Evolutionary conservation across 2,329 filamentous ascomycete genomes (phyloP).

Genomic region (Didymellaceae sp.): DNA sequence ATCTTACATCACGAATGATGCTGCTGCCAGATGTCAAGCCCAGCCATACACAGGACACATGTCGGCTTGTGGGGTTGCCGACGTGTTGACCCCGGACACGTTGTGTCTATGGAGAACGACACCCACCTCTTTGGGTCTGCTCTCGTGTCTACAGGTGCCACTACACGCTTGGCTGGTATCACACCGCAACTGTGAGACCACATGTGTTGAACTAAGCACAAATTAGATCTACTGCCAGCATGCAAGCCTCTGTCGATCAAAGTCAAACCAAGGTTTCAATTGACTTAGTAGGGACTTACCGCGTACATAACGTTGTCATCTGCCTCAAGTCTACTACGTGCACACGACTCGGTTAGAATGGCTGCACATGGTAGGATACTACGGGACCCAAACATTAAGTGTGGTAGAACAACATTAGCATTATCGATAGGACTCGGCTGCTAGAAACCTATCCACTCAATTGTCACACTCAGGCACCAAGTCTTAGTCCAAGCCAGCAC

Average conservation of each 20-base stretch:
- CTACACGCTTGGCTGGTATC: neutral
- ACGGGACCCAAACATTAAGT: slow-evolving; percentile 64
- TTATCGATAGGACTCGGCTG: slow-evolving; percentile 30
- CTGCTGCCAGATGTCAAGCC: slow-evolving; percentile 10
- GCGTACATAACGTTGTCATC: neutral
- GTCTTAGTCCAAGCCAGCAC: slow-evolving; percentile 6
- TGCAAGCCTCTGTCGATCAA: slow-evolving; percentile 7
- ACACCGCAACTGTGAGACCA: slow-evolving; percentile 4
- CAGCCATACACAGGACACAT: neutral
- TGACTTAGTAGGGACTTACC: neutral
- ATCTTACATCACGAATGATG: slow-evolving; percentile 10
- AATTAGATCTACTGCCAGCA: slow-evolving; percentile 12
- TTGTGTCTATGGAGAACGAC: slow-evolving; percentile 5
- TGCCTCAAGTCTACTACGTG: slow-evolving; percentile 56
- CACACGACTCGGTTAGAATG: slow-evolving; percentile 80
- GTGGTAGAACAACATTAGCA: slow-evolving; percentile 82
- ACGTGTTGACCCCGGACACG: slow-evolving; percentile 8
- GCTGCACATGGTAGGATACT: slow-evolving; percentile 57
- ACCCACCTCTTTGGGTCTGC: slow-evolving; percentile 9
- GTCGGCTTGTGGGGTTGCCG: slow-evolving; percentile 10
- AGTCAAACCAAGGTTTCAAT: slow-evolving; percentile 1
- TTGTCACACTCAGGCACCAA: neutral
- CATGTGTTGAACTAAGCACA: slow-evolving; percentile 1
- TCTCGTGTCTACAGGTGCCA: neutral
- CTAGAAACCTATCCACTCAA: slow-evolving; percentile 12